Evolutionary conservation across 139 green algal species (phyloP).

Genomic region (Ulvella scutata): DNA sequence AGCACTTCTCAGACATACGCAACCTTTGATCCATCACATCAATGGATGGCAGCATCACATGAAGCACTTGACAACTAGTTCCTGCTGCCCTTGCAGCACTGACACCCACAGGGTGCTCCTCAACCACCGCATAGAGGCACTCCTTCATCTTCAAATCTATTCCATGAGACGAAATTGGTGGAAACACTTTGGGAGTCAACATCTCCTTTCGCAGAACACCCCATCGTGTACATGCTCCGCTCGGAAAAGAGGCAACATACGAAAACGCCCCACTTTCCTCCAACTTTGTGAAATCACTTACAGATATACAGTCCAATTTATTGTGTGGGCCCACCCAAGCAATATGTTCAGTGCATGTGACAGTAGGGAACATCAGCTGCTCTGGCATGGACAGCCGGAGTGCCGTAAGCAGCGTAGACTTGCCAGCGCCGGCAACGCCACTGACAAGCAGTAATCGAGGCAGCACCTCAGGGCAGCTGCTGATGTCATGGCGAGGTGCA

Average conservation of each 20-base stretch:
- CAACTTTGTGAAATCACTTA: too few relatives aligned
- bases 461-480: background rate
- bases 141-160: too few relatives aligned
- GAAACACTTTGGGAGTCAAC: too few relatives aligned
- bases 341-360: background rate
- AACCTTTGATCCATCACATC: constrained; percentile 22
- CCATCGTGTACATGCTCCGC: too few relatives aligned
- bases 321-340: too few relatives aligned
- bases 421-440: constrained; percentile 21
- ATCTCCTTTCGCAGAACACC: too few relatives aligned
- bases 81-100: constrained; percentile 9
- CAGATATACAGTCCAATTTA: too few relatives aligned
- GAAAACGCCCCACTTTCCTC: too few relatives aligned
- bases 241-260: too few relatives aligned
- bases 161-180: too few relatives aligned
- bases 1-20: constrained; percentile 14
- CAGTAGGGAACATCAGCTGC: background rate
- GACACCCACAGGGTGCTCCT: constrained; percentile 21
- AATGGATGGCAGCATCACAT: constrained; percentile 8
- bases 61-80: background rate
- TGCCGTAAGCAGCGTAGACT: constrained; percentile 13
- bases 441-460: constrained; percentile 21
- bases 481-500: constrained; percentile 19
- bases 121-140: constrained; percentile 15
- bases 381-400: background rate